Conservation (phyloP, 768 basidiomycete genomes). For the Multifurca ochricompacta region DNA sequence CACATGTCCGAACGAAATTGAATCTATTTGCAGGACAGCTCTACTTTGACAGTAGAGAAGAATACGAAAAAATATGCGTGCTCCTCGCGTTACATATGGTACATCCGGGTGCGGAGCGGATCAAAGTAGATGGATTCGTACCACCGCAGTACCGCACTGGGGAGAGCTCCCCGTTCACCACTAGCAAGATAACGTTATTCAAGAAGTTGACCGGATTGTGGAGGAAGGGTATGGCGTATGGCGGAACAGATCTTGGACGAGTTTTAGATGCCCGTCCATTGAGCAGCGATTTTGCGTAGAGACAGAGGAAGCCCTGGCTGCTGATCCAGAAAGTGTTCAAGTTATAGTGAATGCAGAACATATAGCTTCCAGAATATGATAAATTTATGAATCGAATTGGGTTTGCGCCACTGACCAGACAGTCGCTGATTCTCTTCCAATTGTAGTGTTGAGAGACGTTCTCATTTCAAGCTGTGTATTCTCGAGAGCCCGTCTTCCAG, state of each 20-base stretch:
- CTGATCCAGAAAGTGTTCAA: no score
- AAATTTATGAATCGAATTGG: no score
- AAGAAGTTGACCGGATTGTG: constrained; percentile 2
- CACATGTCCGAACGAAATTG: constrained; percentile 2
- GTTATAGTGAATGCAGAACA: no score
- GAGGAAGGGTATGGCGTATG: constrained; percentile 8
- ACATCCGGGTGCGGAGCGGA: background rate
- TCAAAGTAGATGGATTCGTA: constrained; percentile 10
- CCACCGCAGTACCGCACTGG: background rate
- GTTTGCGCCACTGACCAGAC: no score
- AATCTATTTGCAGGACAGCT: constrained; percentile 16
- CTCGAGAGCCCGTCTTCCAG: no score
- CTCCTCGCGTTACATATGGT: constrained; percentile 12
- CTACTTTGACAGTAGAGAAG: constrained; percentile 12
- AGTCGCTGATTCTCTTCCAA: no score
- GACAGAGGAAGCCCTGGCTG: no score
- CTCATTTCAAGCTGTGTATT: no score
- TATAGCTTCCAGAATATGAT: no score
- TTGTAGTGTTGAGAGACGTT: no score
- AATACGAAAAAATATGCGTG: constrained; percentile 9
- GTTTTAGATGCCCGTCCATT: constrained; percentile 3
- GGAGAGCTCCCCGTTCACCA: background rate
- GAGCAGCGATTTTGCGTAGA: no score
- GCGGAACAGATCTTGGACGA: constrained; percentile 1
- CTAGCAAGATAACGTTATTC: background rate